Evolutionary conservation across 257 asterid species (phyloP).

Genomic region (Buddleja alternifolia): DNA sequence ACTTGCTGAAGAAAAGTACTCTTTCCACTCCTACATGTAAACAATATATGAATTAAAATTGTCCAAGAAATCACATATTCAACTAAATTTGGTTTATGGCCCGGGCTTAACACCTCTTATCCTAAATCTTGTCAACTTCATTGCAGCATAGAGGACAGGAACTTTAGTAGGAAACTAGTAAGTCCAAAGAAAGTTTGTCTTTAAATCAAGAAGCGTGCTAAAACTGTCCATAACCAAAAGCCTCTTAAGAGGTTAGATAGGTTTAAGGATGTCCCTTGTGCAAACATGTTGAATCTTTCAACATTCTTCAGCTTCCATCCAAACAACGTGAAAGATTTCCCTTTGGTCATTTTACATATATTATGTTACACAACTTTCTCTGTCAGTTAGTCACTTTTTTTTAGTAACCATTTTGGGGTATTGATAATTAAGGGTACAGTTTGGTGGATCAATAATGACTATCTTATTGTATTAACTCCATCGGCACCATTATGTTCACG

Average conservation of each 20-base stretch:
- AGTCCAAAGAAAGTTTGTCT: neutral
- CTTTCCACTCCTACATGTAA: slow-evolving; percentile 87
- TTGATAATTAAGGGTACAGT: neutral
- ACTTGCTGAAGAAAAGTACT: slow-evolving; percentile 97
- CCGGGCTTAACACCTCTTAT: slow-evolving; percentile 21
- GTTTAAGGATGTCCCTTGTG: slow-evolving; percentile 10
- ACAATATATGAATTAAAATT: slow-evolving; percentile 22
- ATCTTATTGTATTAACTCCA: slow-evolving; percentile 13
- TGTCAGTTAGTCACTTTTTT: neutral
- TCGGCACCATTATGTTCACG: neutral
- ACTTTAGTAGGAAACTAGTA: neutral
- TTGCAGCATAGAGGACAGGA: slow-evolving; percentile 8
- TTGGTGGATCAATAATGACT: slow-evolving; percentile 6
- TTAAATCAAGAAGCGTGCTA: slow-evolving; percentile 5
- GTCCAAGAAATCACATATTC: slow-evolving; percentile 21
- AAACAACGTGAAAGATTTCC: slow-evolving; percentile 19
- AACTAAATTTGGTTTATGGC: slow-evolving; percentile 25
- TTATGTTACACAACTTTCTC: neutral
- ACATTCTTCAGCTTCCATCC: slow-evolving; percentile 5
- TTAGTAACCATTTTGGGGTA: neutral
- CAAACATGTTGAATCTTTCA: neutral
- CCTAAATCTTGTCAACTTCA: slow-evolving; percentile 10
- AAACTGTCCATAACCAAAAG: slow-evolving; percentile 13
- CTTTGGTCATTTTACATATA: neutral
- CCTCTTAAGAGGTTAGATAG: slow-evolving; percentile 21